A percentile compares a stretch with the other conserved stretches of the same genome.
phyloP scores from a whole-genome alignment of 2,329 filamentous ascomycete species.

The Exophiala spinifera region DNA sequence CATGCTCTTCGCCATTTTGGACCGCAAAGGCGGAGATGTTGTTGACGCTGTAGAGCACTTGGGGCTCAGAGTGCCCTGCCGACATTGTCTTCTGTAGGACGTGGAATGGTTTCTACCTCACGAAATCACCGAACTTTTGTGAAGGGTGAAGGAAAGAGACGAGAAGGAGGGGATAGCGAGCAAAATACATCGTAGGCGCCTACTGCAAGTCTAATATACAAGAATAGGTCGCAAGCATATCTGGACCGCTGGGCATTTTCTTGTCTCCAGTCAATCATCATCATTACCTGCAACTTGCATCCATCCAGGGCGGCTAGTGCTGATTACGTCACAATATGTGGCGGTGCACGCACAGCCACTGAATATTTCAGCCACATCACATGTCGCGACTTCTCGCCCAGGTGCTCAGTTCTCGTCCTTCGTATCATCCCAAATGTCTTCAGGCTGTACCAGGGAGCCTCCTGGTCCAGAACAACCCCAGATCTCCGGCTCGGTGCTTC shows the following conservation, averaged over 20 bases:
- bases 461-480: too few species aligned
- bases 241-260: background rate
- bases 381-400: too few species aligned
- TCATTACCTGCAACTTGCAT: background rate
- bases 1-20: slow-evolving; percentile 77
- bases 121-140: background rate
- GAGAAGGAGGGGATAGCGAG: background rate
- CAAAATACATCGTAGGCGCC: background rate
- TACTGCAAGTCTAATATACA: background rate
- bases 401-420: too few species aligned
- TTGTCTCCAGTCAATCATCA: slow-evolving; percentile 5
- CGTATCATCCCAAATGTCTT: too few species aligned
- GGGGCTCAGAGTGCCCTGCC: slow-evolving; percentile 53
- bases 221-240: background rate
- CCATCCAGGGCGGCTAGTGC: background rate
- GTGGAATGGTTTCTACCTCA: background rate
- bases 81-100: slow-evolving; percentile 26
- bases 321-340: slow-evolving; percentile 23
- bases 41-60: slow-evolving; percentile 59
- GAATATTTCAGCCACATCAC: too few species aligned
- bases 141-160: background rate
- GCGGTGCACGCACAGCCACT: too few species aligned
- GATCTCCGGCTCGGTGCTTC: too few species aligned
- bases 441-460: too few species aligned
- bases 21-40: slow-evolving; percentile 91